phyloP scores from a whole-genome alignment of 208 protist species.

The Trypanosoma platydactyli region DNA sequence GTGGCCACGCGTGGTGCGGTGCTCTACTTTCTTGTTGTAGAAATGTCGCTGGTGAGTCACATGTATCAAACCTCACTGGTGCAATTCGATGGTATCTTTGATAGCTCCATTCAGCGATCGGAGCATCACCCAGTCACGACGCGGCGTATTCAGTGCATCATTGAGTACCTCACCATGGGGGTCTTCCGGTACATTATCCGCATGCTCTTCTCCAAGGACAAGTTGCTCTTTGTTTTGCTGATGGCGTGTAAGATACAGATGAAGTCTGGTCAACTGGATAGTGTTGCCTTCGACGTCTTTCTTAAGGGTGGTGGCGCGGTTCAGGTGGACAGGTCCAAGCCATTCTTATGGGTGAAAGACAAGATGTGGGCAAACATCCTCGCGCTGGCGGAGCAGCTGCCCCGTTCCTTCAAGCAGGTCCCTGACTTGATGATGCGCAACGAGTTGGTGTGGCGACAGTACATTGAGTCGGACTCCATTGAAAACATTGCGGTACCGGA shows the following conservation, averaged over 20 bases:
- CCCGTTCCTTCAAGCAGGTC: slow-evolving; percentile 93
- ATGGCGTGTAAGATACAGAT: slow-evolving; percentile 97
- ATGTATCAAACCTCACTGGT: slow-evolving; percentile 99
- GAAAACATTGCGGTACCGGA: slow-evolving; percentile 91
- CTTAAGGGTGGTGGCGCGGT: slow-evolving; percentile 96
- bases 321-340: slow-evolving; percentile 91
- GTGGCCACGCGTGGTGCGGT: slow-evolving; percentile 97
- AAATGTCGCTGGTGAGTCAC: slow-evolving; percentile 96
- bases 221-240: slow-evolving; percentile 96
- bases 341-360: slow-evolving; percentile 95
- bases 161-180: slow-evolving; percentile 92
- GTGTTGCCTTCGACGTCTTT: slow-evolving; percentile 88
- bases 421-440: slow-evolving; percentile 93
- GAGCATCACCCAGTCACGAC: slow-evolving; percentile 88
- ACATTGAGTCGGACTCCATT: slow-evolving; percentile 94
- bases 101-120: slow-evolving; percentile 91
- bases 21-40: slow-evolving; percentile 98
- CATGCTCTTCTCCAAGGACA: slow-evolving; percentile 98
- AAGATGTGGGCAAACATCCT: slow-evolving; percentile 96
- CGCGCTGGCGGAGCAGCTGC: slow-evolving; percentile 80
- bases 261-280: slow-evolving; percentile 76
- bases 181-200: slow-evolving; percentile 96
- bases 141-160: slow-evolving; percentile 96
- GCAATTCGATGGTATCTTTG: slow-evolving; percentile 97
- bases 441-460: slow-evolving; percentile 93